phyloP scores from a whole-genome alignment of 306 rosid species.

The Comarum palustre region DNA sequence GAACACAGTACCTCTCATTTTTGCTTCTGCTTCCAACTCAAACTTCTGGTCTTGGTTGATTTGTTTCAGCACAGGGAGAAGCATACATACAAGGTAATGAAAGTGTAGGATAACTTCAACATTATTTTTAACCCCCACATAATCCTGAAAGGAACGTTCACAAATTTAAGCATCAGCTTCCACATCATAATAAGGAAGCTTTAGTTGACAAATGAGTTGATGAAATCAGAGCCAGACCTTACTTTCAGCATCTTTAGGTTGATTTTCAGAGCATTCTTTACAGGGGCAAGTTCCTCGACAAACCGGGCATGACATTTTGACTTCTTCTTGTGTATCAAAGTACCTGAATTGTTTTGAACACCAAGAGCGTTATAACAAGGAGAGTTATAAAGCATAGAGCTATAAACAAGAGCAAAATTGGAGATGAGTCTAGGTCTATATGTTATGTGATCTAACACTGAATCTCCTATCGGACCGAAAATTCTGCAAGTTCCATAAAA shows the following conservation, averaged over 20 bases:
- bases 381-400: constrained; percentile 2
- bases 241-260: constrained; percentile 68
- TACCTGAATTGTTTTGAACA: constrained; percentile 42
- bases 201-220: constrained; percentile 27
- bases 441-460: background rate
- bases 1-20: constrained; percentile 47
- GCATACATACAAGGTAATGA: constrained; percentile 82
- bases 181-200: constrained; percentile 24
- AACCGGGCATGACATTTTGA: constrained; percentile 86
- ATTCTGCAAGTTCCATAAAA: background rate
- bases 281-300: constrained; percentile 89
- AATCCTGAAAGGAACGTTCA: constrained; percentile 47
- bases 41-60: constrained; percentile 60
- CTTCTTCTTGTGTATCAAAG: constrained; percentile 78
- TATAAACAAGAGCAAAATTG: background rate
- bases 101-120: constrained; percentile 64
- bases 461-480: background rate
- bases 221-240: constrained; percentile 82
- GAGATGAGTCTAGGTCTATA: background rate
- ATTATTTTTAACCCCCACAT: constrained; percentile 50
- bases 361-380: constrained; percentile 15
- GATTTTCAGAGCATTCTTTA: constrained; percentile 72
- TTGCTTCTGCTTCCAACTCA: constrained; percentile 71
- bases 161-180: constrained; percentile 34
- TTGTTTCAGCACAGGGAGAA: constrained; percentile 84